A percentile compares a stretch with the other conserved stretches of the same genome.
Evolutionary conservation across 2,329 filamentous ascomycete genomes (phyloP).

Genomic region (Fusarium albosuccineum): DNA sequence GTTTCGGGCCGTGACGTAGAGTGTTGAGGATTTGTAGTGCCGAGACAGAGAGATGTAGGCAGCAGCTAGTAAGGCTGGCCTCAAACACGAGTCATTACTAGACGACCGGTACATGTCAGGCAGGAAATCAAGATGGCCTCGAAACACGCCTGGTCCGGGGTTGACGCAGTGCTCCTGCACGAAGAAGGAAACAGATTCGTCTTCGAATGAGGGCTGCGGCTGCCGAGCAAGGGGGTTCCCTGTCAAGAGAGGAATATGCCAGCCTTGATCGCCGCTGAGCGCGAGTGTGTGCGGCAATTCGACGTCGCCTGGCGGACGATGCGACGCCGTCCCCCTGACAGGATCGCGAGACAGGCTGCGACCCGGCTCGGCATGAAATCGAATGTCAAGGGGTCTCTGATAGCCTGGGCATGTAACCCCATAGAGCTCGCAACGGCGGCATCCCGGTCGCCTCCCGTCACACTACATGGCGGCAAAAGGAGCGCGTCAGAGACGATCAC

Average conservation of each 20-base stretch:
- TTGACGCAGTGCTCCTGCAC: constrained; percentile 26
- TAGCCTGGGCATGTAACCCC: constrained; percentile 34
- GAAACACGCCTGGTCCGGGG: constrained; percentile 18
- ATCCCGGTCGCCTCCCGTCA: constrained; percentile 31
- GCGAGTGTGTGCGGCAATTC: constrained; percentile 1
- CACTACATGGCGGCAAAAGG: constrained; percentile 16
- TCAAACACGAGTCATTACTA: constrained; percentile 23
- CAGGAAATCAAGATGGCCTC: constrained; percentile 31
- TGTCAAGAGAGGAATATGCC: neutral
- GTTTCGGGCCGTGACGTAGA: constrained; percentile 27
- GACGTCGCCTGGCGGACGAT: neutral
- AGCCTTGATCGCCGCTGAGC: neutral
- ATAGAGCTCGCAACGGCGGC: constrained; percentile 34
- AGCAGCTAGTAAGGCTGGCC: constrained; percentile 25
- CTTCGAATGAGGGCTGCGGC: constrained; percentile 36
- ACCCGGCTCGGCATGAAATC: constrained; percentile 34
- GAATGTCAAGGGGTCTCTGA: constrained; percentile 33
- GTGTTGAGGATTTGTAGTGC: constrained; percentile 33
- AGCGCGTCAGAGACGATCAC: neutral
- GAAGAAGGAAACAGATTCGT: constrained; percentile 29
- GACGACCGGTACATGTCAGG: constrained; percentile 24
- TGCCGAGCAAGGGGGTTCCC: constrained; percentile 16
- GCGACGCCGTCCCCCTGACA: neutral
- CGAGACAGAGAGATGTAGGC: constrained; percentile 34
- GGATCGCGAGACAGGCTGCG: constrained; percentile 20